These are phyloP conservation scores for Yamagishiella unicocca DNA, from an alignment of 139 green algal species.

Conservation along the genomic window DNA sequence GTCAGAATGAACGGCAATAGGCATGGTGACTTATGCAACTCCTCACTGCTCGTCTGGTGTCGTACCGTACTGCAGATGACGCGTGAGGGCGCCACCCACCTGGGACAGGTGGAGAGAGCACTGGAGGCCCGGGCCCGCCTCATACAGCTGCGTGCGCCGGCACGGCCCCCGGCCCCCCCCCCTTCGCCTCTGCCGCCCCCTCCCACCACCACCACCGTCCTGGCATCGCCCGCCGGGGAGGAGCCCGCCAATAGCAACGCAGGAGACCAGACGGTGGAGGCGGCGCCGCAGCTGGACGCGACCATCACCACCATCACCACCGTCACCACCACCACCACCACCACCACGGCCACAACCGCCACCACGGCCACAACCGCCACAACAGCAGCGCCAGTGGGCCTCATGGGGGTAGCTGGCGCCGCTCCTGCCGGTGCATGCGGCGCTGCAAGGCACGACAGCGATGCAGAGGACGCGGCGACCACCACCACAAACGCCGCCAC, in stretches of 20 bases:
- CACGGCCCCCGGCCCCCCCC: background rate
- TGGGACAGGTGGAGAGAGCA: slow-evolving; percentile 20
- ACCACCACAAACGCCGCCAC: background rate
- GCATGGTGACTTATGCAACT: too few relatives aligned
- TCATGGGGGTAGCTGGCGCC: background rate
- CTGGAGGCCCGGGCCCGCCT: slow-evolving; percentile 16
- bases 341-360: background rate
- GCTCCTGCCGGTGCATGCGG: background rate
- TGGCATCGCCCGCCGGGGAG: too few relatives aligned
- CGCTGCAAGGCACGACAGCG: background rate
- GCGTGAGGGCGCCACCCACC: background rate
- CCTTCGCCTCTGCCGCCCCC: background rate
- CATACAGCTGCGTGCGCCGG: background rate
- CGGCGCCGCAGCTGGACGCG: too few relatives aligned
- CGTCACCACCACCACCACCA: too few relatives aligned
- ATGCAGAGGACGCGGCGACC: background rate
- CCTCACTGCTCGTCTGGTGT: too few relatives aligned
- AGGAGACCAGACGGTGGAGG: too few relatives aligned
- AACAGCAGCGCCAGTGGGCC: background rate
- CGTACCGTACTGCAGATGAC: background rate
- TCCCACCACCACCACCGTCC: background rate
- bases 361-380: background rate
- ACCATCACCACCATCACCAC: too few relatives aligned
- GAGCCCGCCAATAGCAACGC: too few relatives aligned
- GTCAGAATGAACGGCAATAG: too few relatives aligned